Percentiles rank a stretch among this genome's conserved stretches.
These are phyloP conservation scores for Trametes maxima DNA, from an alignment of 768 basidiomycete species.

Conservation along the genomic window DNA sequence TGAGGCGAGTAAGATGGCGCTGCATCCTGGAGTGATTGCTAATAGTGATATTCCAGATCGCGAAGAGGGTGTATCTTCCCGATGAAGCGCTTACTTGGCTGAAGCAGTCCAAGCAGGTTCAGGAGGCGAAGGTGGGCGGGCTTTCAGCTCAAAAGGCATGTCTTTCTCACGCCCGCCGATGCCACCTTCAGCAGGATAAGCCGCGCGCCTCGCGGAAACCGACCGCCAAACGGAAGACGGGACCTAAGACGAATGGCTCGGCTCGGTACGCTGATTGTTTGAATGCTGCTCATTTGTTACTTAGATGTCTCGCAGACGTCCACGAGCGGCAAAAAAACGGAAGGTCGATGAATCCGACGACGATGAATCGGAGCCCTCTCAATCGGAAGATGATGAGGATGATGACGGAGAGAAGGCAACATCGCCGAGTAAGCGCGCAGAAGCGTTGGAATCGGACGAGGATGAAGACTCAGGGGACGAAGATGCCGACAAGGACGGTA, in stretches of 20 bases:
- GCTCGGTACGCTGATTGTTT: constrained; percentile 43
- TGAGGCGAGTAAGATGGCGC: constrained; percentile 44
- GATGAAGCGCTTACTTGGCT: constrained; percentile 62
- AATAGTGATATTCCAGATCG: constrained; percentile 45
- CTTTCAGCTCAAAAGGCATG: too few species aligned
- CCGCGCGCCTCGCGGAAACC: constrained; percentile 46
- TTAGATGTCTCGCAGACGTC: constrained; percentile 22
- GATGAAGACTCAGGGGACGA: constrained; percentile 25
- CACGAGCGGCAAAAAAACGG: constrained; percentile 30
- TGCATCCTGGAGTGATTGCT: neutral
- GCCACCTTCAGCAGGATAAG: constrained; percentile 36
- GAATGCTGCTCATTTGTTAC: neutral
- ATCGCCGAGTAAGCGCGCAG: constrained; percentile 19
- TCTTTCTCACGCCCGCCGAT: neutral
- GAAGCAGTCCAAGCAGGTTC: constrained; percentile 31
- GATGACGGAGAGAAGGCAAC: constrained; percentile 15
- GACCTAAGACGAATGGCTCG: constrained; percentile 49
- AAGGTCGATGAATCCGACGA: constrained; percentile 33
- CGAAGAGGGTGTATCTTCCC: constrained; percentile 69
- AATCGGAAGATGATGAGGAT: constrained; percentile 21
- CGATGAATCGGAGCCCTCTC: constrained; percentile 29
- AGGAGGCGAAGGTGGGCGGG: constrained; percentile 31
- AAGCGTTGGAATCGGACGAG: constrained; percentile 25
- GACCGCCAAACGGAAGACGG: constrained; percentile 57
- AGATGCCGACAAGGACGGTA: constrained; percentile 29